Evolutionary conservation across 2,329 filamentous ascomycete genomes (phyloP), one percentile per base, ranked within the genome.

Genomic region (Calonectria leucothoes): DNA sequence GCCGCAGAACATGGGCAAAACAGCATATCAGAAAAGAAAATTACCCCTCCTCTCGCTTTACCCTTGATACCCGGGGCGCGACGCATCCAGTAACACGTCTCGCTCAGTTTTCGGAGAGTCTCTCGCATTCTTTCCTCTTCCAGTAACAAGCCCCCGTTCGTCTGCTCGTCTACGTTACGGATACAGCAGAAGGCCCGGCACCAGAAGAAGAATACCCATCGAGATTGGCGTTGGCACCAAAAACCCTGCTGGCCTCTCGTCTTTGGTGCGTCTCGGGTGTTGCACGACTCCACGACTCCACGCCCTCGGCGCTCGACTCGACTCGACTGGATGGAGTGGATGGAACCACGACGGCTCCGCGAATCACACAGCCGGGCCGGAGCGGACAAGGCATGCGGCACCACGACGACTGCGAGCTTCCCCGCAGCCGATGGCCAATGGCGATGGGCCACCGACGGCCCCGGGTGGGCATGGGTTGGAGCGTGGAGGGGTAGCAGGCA

Each of bases 341-440:
- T 74, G 71, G 52, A 72, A 66, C 35, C 23, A 49, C 23, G 45
- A 78, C 77, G 71, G 66, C 64, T 79, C 76, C 71, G 73, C 78
- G 75, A 80, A 80, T 80, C 78, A 80, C 71, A 77, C 57, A 72
- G 71, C 69, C 74, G 70, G 52, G 37, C 77, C 71, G 69, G 70
- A 71, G 73, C 72, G 72, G 76, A 73, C 45, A 64, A 76, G 59
- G 64, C 64, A 74, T 67, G 74, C 76, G 74, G 75, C 76, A 73
- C 75, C 73, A 71, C 27, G 42, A 48, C 49, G 57, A 59, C 73
- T 67, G 68, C 64, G 71, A 79, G 75, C 71, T 77, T 79, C 79
- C 79, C 79, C 79, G 80, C 77, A 80, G 66, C 66, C 70, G 65
- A 52, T 76, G 75, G 71, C 77, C 79, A 78, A 81, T 80, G 51